Evolutionary conservation across 768 basidiomycete species (phyloP), one percentile per base, ranked within the genome.

Genomic region (Boletus huronensis): DNA sequence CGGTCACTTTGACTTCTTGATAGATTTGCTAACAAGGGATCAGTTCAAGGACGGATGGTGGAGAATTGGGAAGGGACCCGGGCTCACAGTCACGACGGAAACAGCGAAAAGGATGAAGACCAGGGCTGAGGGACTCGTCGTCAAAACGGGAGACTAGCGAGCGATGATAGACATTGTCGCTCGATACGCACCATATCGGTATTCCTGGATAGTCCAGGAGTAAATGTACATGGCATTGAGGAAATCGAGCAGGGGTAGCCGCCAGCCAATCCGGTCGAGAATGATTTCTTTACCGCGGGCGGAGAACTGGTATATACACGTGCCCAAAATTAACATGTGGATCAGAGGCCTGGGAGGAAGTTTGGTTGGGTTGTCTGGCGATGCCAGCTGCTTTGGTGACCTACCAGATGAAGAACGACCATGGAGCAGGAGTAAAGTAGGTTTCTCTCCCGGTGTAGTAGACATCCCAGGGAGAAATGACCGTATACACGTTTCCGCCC

Each of bases 221-320:
- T 78, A 82, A 57, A 87, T 75, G 71, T 82, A 85, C 71, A 84
- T 77, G 9, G 81, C 75, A 69, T 85, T 88, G 64, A 87, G 75
- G 52, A 87, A 69, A 34, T 74, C 82, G 55, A 89, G 75, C 28
- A 88, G 73, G 14, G 82, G 80, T 60, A 89, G 79, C 17, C 82
- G 72, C 83, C 84, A 89, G n/a, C 75, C 74, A 54, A 89, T 79
- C 40, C 80, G 81, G 49, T 87, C 83, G 47, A 87, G 72, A 54
- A 86, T 77, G 66, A 82, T 69, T 41, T 74, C 72, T 65, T 82
- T 83, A 19, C 83, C 84, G 28, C 70, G 68, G 38, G 73, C 72
- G 55, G 77, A 78, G 70, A 83, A 83, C 55, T 82, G 81, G 67
- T 81, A 83, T 70, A 86, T 72, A 57, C 87, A 77, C 44, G 79